Evolutionary conservation across 164 flowering plant genomes (phyloP).

Genomic region (Saururus chinensis): DNA sequence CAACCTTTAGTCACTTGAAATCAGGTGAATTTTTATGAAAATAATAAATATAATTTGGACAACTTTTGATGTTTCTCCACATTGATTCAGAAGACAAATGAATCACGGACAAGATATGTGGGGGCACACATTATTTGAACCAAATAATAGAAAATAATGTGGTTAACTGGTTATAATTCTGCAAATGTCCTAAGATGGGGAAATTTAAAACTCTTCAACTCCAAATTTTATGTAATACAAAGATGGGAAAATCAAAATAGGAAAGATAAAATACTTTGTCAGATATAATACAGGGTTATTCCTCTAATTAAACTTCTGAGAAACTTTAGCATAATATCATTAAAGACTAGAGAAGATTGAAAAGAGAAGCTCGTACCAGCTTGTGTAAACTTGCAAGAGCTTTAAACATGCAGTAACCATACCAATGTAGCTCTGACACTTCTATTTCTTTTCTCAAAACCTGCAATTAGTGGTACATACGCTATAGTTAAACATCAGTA

Average conservation of each 20-base stretch:
- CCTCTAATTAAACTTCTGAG: too few species aligned
- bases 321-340: too few species aligned
- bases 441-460: constrained; percentile 73
- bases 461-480: constrained; percentile 18
- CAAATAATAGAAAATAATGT: too few species aligned
- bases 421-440: constrained; percentile 66
- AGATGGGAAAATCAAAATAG: neutral
- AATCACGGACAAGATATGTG: neutral
- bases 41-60: too few species aligned
- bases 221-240: too few species aligned
- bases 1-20: too few species aligned
- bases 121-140: too few species aligned
- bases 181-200: neutral
- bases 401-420: constrained; percentile 87
- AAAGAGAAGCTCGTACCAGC: constrained; percentile 38
- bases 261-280: neutral
- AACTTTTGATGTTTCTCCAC: too few species aligned
- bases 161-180: too few species aligned
- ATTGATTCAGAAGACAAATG: neutral
- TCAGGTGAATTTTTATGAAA: too few species aligned
- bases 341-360: neutral
- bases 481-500: neutral
- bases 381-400: constrained; percentile 83
- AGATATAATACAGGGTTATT: neutral
- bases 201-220: neutral